Percentiles rank a stretch among this genome's conserved stretches.
Evolutionary conservation across 2,329 filamentous ascomycete genomes (phyloP).

Genomic region (Fusarium haematococcum): DNA sequence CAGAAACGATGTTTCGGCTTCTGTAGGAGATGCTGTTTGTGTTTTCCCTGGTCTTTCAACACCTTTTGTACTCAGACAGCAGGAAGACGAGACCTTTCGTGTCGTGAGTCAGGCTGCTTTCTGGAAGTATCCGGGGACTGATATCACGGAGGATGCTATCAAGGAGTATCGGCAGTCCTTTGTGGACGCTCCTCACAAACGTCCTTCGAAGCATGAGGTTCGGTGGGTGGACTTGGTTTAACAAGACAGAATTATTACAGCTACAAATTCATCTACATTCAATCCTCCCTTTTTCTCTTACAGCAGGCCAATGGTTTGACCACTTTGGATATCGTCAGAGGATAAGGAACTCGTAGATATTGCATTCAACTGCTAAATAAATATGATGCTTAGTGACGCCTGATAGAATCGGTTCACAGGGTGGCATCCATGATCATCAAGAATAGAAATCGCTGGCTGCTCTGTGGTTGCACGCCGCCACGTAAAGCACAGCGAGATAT

Average conservation of each 20-base stretch:
- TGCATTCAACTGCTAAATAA: too few species aligned
- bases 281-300: background rate
- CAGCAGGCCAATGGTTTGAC: background rate
- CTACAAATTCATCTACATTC: background rate
- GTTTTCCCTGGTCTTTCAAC: background rate
- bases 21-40: conserved; percentile 6
- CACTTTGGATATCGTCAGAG: background rate
- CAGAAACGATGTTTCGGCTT: accelerated
- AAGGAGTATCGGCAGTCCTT: background rate
- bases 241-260: background rate
- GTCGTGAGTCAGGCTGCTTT: background rate
- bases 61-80: background rate
- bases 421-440: background rate
- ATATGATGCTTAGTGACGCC: too few species aligned
- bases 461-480: too few species aligned
- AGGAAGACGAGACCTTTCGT: background rate
- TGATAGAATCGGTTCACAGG: too few species aligned
- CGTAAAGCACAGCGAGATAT: too few species aligned
- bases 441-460: too few species aligned
- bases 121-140: background rate
- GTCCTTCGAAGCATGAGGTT: background rate
- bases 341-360: background rate
- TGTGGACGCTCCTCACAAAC: background rate
- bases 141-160: background rate
- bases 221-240: background rate